phyloP scores from a whole-genome alignment of 2,329 filamentous ascomycete genomes.

The Botrytis elliptica region DNA sequence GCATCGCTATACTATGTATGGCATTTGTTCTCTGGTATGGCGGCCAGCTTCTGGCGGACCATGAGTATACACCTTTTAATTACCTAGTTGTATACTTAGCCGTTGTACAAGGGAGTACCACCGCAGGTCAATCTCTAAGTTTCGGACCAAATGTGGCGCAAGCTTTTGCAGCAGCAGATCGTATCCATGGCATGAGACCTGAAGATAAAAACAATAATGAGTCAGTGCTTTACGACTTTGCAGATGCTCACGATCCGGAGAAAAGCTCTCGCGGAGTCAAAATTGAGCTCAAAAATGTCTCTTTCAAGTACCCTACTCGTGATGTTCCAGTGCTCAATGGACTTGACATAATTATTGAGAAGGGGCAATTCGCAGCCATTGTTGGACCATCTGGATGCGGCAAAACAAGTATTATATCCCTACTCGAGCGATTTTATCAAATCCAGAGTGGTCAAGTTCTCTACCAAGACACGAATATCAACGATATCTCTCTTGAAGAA shows the following conservation, averaged over 20 bases:
- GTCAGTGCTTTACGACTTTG: conserved; percentile 20
- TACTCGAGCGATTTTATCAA: conserved; percentile 71
- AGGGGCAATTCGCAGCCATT: conserved; percentile 68
- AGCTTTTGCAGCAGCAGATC: conserved; percentile 57
- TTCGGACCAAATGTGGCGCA: conserved; percentile 57
- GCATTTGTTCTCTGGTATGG: conserved; percentile 54
- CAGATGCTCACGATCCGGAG: conserved; percentile 33
- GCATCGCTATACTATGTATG: conserved; percentile 56
- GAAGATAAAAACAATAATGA: conserved; percentile 10
- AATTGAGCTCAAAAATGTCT: conserved; percentile 55
- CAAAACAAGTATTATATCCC: conserved; percentile 57
- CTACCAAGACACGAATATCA: conserved; percentile 61
- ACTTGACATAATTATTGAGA: conserved; percentile 58
- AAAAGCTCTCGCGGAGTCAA: conserved; percentile 44
- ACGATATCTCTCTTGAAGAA: conserved; percentile 55
- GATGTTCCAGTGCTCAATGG: conserved; percentile 57
- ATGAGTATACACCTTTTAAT: conserved; percentile 45
- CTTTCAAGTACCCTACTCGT: conserved; percentile 61
- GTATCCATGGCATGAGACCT: conserved; percentile 48
- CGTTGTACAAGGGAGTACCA: conserved; percentile 52
- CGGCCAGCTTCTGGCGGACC: conserved; percentile 13
- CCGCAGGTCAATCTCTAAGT: conserved; percentile 52
- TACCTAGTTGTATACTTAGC: conserved; percentile 57
- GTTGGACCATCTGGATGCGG: conserved; percentile 62
- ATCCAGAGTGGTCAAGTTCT: conserved; percentile 61